Conservation (phyloP, 768 basidiomycete genomes). For the Boletus subcaerulescens region DNA sequence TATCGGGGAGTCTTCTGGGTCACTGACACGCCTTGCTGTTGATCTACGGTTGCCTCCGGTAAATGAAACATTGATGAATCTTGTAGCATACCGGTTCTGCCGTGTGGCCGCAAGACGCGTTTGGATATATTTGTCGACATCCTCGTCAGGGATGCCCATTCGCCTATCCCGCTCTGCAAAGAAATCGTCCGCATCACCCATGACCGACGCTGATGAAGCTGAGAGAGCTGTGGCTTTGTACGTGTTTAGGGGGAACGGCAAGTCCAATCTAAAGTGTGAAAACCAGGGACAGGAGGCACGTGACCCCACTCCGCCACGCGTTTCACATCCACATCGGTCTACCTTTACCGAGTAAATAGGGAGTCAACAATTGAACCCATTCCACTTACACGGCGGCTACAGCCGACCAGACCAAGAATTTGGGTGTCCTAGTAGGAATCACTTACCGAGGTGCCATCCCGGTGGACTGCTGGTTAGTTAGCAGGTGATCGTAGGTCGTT, state of each 20-base stretch:
- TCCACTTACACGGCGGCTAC: too few relatives aligned
- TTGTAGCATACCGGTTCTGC: slow-evolving; percentile 16
- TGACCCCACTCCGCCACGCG: slow-evolving; percentile 3
- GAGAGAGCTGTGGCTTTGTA: background rate
- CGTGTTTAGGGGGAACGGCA: slow-evolving; percentile 7
- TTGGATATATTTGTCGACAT: slow-evolving; percentile 45
- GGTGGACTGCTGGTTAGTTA: background rate
- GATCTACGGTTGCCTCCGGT: slow-evolving; percentile 3
- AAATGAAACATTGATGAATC: slow-evolving; percentile 1
- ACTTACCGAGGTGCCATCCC: too few relatives aligned
- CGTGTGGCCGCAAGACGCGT: slow-evolving; percentile 22
- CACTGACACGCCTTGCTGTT: background rate
- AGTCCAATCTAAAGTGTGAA: background rate
- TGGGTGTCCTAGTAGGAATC: too few relatives aligned
- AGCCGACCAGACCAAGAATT: too few relatives aligned
- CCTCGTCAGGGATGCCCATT: slow-evolving; percentile 54
- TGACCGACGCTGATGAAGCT: background rate
- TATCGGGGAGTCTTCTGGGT: background rate
- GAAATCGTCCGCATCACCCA: slow-evolving; percentile 43
- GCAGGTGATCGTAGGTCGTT: slow-evolving; percentile 8
- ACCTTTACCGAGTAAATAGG: too few relatives aligned
- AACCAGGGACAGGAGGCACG: slow-evolving; percentile 3
- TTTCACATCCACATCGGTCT: too few relatives aligned
- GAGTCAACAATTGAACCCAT: too few relatives aligned
- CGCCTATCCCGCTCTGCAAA: slow-evolving; percentile 53